Conservation (phyloP, 2,329 filamentous ascomycete species). For the Stagonosporopsis tanaceti region DNA sequence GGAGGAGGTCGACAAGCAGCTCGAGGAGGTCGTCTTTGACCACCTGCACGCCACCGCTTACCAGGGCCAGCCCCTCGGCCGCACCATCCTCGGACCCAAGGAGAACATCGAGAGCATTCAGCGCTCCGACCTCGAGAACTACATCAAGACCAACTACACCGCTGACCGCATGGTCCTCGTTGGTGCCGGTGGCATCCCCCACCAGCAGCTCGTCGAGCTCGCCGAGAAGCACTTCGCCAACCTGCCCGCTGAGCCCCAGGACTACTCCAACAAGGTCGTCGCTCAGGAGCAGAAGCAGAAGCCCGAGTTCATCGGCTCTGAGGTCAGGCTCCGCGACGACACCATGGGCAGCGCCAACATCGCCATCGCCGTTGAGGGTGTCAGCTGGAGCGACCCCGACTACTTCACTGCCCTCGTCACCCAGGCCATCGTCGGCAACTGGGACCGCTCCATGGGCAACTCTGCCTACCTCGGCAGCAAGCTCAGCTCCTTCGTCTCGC, state of each 20-base stretch:
- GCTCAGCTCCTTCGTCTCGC: slow-evolving; percentile 92
- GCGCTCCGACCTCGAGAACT: slow-evolving; percentile 87
- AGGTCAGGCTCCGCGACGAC: slow-evolving; percentile 94
- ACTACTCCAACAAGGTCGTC: slow-evolving; percentile 74
- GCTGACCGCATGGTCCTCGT: slow-evolving; percentile 99
- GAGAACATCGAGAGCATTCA: slow-evolving; percentile 98
- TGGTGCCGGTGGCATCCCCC: slow-evolving; percentile 90
- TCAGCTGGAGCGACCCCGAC: slow-evolving; percentile 98
- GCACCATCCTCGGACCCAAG: slow-evolving; percentile 96
- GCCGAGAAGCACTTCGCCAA: slow-evolving; percentile 93
- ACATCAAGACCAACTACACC: slow-evolving; percentile 99
- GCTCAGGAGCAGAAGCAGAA: slow-evolving; percentile 80
- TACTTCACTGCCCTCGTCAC: slow-evolving; percentile 98
- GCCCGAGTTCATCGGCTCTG: slow-evolving; percentile 95
- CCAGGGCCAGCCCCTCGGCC: slow-evolving; percentile 94
- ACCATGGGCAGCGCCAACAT: slow-evolving; percentile 97
- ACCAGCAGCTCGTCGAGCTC: slow-evolving; percentile 91
- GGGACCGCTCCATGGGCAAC: slow-evolving; percentile 98
- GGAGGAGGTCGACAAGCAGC: slow-evolving; percentile 99
- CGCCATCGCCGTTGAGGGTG: slow-evolving; percentile 97
- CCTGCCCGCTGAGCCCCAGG: slow-evolving; percentile 77
- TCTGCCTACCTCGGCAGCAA: slow-evolving; percentile 98
- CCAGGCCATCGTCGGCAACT: slow-evolving; percentile 99
- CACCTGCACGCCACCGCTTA: slow-evolving; percentile 98
- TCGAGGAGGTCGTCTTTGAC: slow-evolving; percentile 99